Evolutionary conservation across 1,284 basidiomycete genomes (phyloP).

Genomic region (Melanopsichium pennsylvanicum): DNA sequence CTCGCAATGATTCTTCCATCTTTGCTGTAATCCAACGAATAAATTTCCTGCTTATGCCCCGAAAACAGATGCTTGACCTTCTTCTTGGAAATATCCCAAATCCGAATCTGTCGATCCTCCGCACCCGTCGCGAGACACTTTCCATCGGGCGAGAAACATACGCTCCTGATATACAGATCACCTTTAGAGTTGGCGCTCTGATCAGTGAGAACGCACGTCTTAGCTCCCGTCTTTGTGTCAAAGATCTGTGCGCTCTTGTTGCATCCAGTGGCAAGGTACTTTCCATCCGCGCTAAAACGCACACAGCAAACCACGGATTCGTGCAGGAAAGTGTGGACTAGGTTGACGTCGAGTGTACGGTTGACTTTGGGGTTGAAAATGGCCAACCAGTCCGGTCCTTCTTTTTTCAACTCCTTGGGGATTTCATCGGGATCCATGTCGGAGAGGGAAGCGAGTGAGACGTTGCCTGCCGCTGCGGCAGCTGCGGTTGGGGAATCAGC

Average conservation of each 20-base stretch:
- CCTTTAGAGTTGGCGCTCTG: slow-evolving; percentile 50
- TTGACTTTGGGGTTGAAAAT: slow-evolving; percentile 88
- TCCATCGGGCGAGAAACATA: slow-evolving; percentile 64
- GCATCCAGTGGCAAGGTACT: slow-evolving; percentile 86
- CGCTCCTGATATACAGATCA: slow-evolving; percentile 64
- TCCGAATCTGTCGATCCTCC: slow-evolving; percentile 63
- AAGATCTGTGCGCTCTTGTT: slow-evolving; percentile 89
- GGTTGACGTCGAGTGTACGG: slow-evolving; percentile 81
- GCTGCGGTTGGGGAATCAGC: slow-evolving; percentile 41
- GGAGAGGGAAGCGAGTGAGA: slow-evolving; percentile 57
- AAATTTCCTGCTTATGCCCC: slow-evolving; percentile 89
- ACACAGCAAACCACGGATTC: slow-evolving; percentile 92
- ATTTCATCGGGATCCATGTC: slow-evolving; percentile 66
- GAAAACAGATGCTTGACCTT: slow-evolving; percentile 73
- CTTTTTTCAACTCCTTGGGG: slow-evolving; percentile 73
- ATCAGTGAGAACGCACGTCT: slow-evolving; percentile 76
- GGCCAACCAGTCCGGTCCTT: slow-evolving; percentile 93
- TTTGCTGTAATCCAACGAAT: slow-evolving; percentile 81
- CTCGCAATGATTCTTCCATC: slow-evolving; percentile 85
- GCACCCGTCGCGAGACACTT: slow-evolving; percentile 63
- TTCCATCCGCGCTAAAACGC: slow-evolving; percentile 86
- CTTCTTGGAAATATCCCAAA: slow-evolving; percentile 82
- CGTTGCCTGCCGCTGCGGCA: slow-evolving; percentile 53
- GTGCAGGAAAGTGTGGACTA: slow-evolving; percentile 90
- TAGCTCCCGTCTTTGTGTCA: slow-evolving; percentile 82